Evolutionary conservation across 1,284 basidiomycete species (phyloP), one percentile per base, ranked within the genome.

Genomic region (Ganoderma leucocontextum): DNA sequence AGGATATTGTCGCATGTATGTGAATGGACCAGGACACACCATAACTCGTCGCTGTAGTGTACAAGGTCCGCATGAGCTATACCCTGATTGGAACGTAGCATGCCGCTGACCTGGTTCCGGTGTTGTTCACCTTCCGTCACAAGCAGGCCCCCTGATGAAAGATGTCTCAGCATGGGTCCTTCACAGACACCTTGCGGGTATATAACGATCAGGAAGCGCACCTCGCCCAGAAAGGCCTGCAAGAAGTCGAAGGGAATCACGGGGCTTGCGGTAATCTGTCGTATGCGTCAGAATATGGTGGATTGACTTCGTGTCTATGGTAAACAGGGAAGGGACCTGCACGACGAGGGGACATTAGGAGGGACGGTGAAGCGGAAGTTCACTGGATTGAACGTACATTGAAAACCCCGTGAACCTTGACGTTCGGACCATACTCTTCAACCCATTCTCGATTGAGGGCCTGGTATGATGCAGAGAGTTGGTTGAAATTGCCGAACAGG

Each of bases 361-460:
- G 35, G 8, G 4, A 22, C 4, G 17, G 7, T 1, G 19, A 2
- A 36, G 35, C 29, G 17, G 3, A 22, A 29, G 29, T 29, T 29
- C 17, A 19, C 19, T 19, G 8, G 19, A 38, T 33, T 22, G 35
- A 36, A 72, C 84, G 63, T 70, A 89, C 89, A 42, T 81, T 80
- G 44, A 90, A 79, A 0, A 87, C 73, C 0, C 79, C 79, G 62
- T 81, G 82, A 64, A 84, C 87, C 64, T 77, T 82, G 58, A 90
- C 73, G 0, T 84, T 87, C 6, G 70, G 76, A 0, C 91, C 91
- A 70, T 90, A 90, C 68, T 86, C 71, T 47, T 80, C 72, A 0
- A 84, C 75, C 91, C 91, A 93, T 74, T 83, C 73, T 62, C 88
- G 85, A 25, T 85, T 82, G 29, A 85, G 68, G 0, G 78, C 77